These are phyloP conservation scores for Kernera saxatilis DNA, from an alignment of 345 rosid genomes.

Conservation along the genomic window DNA sequence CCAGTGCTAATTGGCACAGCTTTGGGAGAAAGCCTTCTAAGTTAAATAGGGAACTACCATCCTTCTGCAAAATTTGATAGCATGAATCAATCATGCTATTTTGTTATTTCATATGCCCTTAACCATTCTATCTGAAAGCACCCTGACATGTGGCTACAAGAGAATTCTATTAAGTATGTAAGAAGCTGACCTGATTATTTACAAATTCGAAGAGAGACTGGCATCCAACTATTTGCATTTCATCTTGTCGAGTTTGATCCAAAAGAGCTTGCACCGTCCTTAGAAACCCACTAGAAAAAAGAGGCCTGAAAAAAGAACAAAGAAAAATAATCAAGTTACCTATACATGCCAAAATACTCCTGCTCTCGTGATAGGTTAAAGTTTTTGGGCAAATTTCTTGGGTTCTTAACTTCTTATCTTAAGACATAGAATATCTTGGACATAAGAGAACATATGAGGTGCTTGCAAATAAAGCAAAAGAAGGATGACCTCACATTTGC, in stretches of 20 bases:
- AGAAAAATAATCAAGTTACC: not conserved
- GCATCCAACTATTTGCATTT: conserved; percentile 77
- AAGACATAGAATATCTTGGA: not conserved
- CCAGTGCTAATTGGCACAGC: conserved; percentile 78
- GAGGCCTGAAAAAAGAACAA: conserved; percentile 50
- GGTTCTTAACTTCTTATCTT: conserved; percentile 5
- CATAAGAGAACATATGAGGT: not conserved
- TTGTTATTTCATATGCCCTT: not conserved
- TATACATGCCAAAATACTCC: not conserved
- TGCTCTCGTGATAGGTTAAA: conserved; percentile 3
- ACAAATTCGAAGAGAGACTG: conserved; percentile 81
- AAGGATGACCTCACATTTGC: conserved; percentile 74
- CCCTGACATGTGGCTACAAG: not conserved
- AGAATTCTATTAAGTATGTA: not conserved
- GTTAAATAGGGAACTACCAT: conserved; percentile 77
- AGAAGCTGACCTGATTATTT: conserved; percentile 75
- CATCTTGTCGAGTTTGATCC: conserved; percentile 77
- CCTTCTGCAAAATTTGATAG: conserved; percentile 55
- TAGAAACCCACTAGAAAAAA: conserved; percentile 80
- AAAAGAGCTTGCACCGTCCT: conserved; percentile 68
- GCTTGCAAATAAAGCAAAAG: conserved; percentile 19
- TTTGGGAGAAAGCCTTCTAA: conserved; percentile 88
- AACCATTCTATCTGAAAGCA: not conserved
- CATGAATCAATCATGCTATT: conserved; percentile 5
- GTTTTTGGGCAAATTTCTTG: not conserved